phyloP scores from a whole-genome alignment of 2,329 filamentous ascomycete species.

The Chaetomium olivaceum region DNA sequence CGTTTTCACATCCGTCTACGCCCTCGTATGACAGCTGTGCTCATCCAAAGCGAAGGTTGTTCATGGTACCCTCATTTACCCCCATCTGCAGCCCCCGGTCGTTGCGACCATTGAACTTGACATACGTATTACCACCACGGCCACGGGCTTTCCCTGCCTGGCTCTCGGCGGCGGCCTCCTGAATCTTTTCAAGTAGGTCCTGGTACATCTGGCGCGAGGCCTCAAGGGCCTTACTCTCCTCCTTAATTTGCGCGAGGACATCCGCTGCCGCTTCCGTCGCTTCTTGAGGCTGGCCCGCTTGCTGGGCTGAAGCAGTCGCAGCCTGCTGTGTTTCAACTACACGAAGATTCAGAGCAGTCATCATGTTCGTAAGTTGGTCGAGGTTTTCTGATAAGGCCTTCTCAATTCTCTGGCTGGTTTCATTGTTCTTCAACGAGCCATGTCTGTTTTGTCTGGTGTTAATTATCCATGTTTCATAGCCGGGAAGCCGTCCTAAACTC shows the following conservation, averaged over 20 bases:
- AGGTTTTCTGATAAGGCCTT: neutral
- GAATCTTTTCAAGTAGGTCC: neutral
- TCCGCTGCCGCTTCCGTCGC: neutral
- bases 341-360: neutral
- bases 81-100: neutral
- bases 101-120: neutral
- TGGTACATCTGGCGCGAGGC: neutral
- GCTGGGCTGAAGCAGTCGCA: neutral
- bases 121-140: neutral
- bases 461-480: neutral
- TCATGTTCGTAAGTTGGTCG: neutral
- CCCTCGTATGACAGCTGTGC: neutral
- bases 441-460: neutral
- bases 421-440: neutral
- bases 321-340: neutral
- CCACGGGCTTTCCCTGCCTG: neutral
- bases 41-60: neutral
- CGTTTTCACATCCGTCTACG: neutral
- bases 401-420: neutral
- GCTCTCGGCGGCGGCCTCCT: neutral
- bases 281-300: neutral
- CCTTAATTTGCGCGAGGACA: neutral
- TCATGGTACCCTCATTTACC: neutral
- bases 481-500: slow-evolving; percentile 17
- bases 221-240: neutral